A percentile compares a stretch with the other conserved stretches of the same genome.
Evolutionary conservation across 305 asterid species (phyloP).

Genomic region (Fraxinus floribunda): DNA sequence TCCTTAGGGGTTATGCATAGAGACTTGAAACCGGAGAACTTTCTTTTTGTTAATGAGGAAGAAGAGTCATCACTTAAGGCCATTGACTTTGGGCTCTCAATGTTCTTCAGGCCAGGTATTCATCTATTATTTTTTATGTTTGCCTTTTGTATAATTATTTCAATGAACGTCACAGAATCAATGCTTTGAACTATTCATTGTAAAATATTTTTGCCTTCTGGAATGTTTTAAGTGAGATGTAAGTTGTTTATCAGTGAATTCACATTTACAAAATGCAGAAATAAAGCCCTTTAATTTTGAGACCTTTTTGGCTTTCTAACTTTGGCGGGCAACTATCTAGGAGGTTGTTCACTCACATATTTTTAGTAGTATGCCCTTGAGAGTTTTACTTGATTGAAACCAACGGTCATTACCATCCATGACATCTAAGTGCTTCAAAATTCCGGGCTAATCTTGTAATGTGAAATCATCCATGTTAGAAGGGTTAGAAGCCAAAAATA

Average conservation of each 20-base stretch:
- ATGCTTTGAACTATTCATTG: background rate
- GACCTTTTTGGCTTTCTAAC: background rate
- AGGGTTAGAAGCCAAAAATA: background rate
- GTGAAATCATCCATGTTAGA: background rate
- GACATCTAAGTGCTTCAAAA: background rate
- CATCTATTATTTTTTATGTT: background rate
- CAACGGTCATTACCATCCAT: background rate
- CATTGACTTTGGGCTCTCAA: constrained; percentile 82
- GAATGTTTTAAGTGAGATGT: background rate
- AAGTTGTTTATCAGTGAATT: background rate
- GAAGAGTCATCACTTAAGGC: constrained; percentile 84
- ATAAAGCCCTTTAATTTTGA: background rate
- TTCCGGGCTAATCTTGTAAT: background rate
- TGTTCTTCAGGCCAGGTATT: constrained; percentile 84
- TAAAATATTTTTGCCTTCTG: background rate
- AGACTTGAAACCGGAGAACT: constrained; percentile 89
- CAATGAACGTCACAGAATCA: background rate
- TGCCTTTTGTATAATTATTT: background rate
- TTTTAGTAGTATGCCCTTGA: background rate
- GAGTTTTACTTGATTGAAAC: constrained; percentile 5
- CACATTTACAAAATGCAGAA: background rate
- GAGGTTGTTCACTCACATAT: background rate
- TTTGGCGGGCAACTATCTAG: background rate
- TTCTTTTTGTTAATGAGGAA: constrained; percentile 65
- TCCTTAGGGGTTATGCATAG: constrained; percentile 84